These are phyloP conservation scores for Spiromastix sp. DNA, from an alignment of 2,329 filamentous ascomycete genomes.

Conservation along the genomic window DNA sequence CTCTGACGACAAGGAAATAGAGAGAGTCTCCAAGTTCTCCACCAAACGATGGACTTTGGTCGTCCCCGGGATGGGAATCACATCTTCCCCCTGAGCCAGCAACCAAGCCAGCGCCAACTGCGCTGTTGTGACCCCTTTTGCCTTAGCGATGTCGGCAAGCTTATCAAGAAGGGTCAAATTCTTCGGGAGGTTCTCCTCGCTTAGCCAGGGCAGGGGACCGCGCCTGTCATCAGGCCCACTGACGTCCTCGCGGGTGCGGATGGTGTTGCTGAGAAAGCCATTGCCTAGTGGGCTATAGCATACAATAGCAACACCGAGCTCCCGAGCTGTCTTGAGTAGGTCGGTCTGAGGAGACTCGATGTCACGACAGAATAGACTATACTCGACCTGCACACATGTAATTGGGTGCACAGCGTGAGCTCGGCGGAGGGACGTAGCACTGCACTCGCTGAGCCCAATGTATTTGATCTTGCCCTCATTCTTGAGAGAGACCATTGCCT, in stretches of 20 bases:
- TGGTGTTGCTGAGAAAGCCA: conserved; percentile 34
- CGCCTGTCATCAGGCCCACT: conserved; percentile 37
- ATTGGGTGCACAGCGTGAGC: conserved; percentile 41
- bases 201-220: conserved; percentile 15
- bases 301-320: conserved; percentile 30
- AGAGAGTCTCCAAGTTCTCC: no score
- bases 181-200: conserved; percentile 40
- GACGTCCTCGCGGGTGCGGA: conserved; percentile 30
- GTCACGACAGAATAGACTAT: conserved; percentile 39
- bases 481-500: conserved; percentile 35
- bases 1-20: no score
- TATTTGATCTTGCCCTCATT: conserved; percentile 47
- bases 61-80: conserved; percentile 20
- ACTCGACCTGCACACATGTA: conserved; percentile 45
- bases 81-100: conserved; percentile 35
- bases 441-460: conserved; percentile 42
- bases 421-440: conserved; percentile 39
- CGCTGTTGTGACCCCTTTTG: conserved; percentile 43
- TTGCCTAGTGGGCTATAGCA: conserved; percentile 34
- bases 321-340: conserved; percentile 19
- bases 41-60: no score
- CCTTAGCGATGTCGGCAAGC: conserved; percentile 39
- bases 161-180: conserved; percentile 44
- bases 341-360: conserved; percentile 31
- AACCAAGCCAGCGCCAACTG: conserved; percentile 54